A percentile compares a stretch with the other conserved stretches of the same genome.
phyloP scores from a whole-genome alignment of 2,329 filamentous ascomycete species.

The Aspergillus spinulosporus region DNA sequence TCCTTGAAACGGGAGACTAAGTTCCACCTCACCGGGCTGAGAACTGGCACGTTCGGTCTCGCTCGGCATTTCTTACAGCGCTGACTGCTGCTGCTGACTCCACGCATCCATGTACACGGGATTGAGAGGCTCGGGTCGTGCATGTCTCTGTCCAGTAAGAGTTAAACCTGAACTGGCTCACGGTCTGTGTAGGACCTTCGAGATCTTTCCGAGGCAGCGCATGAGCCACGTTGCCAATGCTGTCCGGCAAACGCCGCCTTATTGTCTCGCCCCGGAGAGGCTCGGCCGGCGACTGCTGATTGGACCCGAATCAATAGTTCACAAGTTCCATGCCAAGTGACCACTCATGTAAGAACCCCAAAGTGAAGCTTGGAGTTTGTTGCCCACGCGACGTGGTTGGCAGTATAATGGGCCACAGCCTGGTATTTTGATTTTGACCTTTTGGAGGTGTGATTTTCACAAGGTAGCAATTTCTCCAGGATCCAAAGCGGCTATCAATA shows the following conservation, averaged over 20 bases:
- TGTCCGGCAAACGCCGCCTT: not conserved
- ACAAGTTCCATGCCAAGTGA: not conserved
- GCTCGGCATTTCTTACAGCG: slow-evolving; percentile 1
- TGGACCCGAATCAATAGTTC: not conserved
- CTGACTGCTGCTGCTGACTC: not conserved
- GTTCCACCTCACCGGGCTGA: not conserved
- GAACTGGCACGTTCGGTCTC: not conserved
- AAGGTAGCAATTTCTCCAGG: too few species aligned
- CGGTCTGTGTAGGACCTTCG: not conserved
- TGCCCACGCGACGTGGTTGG: not conserved
- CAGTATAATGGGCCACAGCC: not conserved
- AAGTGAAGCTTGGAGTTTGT: not conserved
- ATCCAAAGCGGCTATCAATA: too few species aligned
- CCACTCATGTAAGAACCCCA: not conserved
- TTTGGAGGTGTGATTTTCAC: not conserved
- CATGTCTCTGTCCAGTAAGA: not conserved
- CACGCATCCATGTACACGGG: not conserved
- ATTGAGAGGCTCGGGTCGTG: not conserved
- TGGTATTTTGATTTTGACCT: not conserved
- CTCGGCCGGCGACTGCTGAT: not conserved
- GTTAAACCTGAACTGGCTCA: not conserved
- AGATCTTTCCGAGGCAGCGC: not conserved
- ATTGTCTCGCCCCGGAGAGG: slow-evolving; percentile 6
- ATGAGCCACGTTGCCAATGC: slow-evolving; percentile 4
- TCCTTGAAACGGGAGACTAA: not conserved